Percentiles rank a stretch among this genome's conserved stretches.
phyloP scores from a whole-genome alignment of 371 early-diverging fungal genomes.

The Rhizopus stolonifer region DNA sequence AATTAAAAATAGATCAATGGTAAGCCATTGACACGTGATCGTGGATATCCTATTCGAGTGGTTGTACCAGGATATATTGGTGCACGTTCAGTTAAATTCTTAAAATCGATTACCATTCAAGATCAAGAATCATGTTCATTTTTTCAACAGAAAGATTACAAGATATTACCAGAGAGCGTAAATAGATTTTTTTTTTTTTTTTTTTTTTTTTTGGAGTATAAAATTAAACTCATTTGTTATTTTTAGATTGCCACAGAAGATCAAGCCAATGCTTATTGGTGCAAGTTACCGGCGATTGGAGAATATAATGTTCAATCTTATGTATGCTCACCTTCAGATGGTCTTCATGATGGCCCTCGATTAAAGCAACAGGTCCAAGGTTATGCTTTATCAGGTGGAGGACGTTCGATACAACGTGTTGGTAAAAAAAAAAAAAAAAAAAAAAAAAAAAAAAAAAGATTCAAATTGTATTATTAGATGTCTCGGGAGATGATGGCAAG shows the following conservation, averaged over 20 bases:
- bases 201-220: too few relatives aligned
- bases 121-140: slow-evolving; percentile 70
- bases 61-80: slow-evolving; percentile 88
- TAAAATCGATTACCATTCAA: slow-evolving; percentile 61
- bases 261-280: slow-evolving; percentile 51
- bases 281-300: slow-evolving; percentile 61
- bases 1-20: slow-evolving; percentile 74
- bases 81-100: slow-evolving; percentile 84
- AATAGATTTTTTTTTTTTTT: background rate
- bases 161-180: slow-evolving; percentile 75
- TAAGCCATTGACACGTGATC: slow-evolving; percentile 68
- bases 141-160: slow-evolving; percentile 84
- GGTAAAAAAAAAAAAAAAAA: slow-evolving; percentile 22
- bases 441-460: too few relatives aligned
- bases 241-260: slow-evolving; percentile 34
- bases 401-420: slow-evolving; percentile 69
- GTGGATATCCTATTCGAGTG: slow-evolving; percentile 81
- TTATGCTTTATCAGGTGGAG: slow-evolving; percentile 53
- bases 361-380: slow-evolving; percentile 26
- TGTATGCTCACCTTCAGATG: slow-evolving; percentile 57
- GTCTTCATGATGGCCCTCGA: slow-evolving; percentile 14
- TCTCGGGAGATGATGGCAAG: slow-evolving; percentile 79
- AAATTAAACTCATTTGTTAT: background rate
- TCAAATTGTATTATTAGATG: too few relatives aligned
- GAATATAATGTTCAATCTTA: slow-evolving; percentile 77